Conservation (phyloP, 257 asterid genomes). For the Solanum sejunctum region DNA sequence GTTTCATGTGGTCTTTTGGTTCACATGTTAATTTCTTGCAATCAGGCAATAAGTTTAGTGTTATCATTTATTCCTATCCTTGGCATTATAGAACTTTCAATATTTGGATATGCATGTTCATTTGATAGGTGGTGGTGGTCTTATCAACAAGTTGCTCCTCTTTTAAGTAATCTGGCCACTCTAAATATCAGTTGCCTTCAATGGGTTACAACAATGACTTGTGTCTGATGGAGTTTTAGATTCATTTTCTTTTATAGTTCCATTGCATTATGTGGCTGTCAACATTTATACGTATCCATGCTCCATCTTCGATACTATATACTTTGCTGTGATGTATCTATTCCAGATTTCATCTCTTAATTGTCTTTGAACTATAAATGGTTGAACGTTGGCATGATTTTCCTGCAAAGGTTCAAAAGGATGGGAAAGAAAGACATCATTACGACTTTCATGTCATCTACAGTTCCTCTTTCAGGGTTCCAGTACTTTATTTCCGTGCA, state of each 20-base stretch:
- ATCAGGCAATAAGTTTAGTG: background rate
- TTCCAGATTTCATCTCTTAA: background rate
- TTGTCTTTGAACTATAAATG: background rate
- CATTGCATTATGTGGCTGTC: background rate
- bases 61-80: background rate
- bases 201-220: background rate
- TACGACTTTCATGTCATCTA: constrained; percentile 69
- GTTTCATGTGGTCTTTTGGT: background rate
- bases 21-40: background rate
- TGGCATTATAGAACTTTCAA: background rate
- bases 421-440: constrained; percentile 25
- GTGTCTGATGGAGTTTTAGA: background rate
- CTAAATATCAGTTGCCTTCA: background rate
- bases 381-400: background rate
- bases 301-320: background rate
- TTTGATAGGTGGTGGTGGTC: background rate
- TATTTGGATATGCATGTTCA: background rate
- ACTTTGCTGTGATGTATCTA: background rate
- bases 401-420: constrained; percentile 34
- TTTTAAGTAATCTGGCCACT: background rate
- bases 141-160: background rate
- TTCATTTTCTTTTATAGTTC: background rate
- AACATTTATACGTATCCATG: background rate
- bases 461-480: constrained; percentile 71
- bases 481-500: constrained; percentile 79